Base-by-base conservation (phyloP, 75 land plant genomes). In the Gnetum montanum region DNA sequence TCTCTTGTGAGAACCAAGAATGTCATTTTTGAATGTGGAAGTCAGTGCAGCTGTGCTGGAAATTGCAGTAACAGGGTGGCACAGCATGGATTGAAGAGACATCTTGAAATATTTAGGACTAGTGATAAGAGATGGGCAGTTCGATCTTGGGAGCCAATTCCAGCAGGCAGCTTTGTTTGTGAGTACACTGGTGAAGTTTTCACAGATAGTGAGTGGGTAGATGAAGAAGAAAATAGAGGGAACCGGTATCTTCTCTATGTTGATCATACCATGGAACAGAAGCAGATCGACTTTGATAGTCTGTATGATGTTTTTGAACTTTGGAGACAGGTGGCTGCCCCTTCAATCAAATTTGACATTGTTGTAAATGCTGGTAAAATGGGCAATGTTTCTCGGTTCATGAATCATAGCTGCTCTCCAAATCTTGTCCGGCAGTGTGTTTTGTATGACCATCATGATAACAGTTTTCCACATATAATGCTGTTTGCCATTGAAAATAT, bases 321-420 rank as follows among this genome's bases (percentile, higher is more conserved):
- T n/a, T n/a, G n/a, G n/a, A n/a, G n/a, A n/a, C n/a, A n/a, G n/a
- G 62, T 25, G 30, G 65, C 63, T 11, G 15, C 37, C 22, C 8
- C 15, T 6, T 15, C 6, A 26, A 29, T 51, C 2, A 20, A 34
- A 19, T 69, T 60, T 28, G 44, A 71, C 8, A 29, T 81, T 6
- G 27, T 59, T 31, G 65, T 86, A 16, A 77, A 62, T 70, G 80
- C 90, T 25, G 70, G 66, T 47, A 60, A 61, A 27, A 43, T 31
- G 50, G 90, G 90, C 7, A 86, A 86, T 66, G 76, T 86, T 4
- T 64, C 87, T 43, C 82, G 90, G 0, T 88, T 88, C 59, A 80
- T 88, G 68, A 88, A 88, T 60, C 93, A 88, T 41, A 88, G 93
- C 51, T 88, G 93, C 67, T 71, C 64, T 1, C 93, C 93, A 4